Evolutionary conservation across 176 grass and related monocot genomes (phyloP).

Genomic region (Metroxylon sagu): DNA sequence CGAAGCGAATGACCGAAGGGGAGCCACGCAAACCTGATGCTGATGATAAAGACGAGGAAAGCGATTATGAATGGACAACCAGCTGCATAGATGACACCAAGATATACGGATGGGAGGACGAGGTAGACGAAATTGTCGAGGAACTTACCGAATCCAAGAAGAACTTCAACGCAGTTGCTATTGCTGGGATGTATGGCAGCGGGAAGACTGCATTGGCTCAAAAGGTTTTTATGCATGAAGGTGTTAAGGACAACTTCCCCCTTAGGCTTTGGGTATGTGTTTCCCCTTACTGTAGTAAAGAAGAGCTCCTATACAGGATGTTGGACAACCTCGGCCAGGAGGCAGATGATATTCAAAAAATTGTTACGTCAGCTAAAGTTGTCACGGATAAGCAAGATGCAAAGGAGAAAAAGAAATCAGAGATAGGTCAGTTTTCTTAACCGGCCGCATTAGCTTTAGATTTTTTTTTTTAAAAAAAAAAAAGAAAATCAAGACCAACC

Average conservation of each 20-base stretch:
- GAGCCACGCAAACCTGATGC: too few relatives aligned
- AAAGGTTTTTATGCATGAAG: constrained; percentile 44
- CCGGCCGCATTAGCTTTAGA: too few relatives aligned
- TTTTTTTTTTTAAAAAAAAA: too few relatives aligned
- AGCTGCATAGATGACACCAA: constrained; percentile 38
- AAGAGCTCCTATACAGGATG: constrained; percentile 44
- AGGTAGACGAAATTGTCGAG: not conserved
- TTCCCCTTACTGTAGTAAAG: constrained; percentile 18
- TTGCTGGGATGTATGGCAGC: constrained; percentile 36
- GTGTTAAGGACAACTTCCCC: constrained; percentile 43
- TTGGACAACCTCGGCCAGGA: constrained; percentile 57
- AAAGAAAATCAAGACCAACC: not conserved
- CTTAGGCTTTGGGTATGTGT: constrained; percentile 47
- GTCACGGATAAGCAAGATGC: too few relatives aligned
- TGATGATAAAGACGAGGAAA: too few relatives aligned
- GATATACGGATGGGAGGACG: constrained; percentile 23
- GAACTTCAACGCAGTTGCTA: constrained; percentile 28
- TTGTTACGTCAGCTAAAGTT: not conserved
- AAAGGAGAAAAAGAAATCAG: too few relatives aligned
- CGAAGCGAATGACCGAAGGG: too few relatives aligned
- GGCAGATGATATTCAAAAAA: constrained; percentile 17
- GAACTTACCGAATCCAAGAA: accelerated
- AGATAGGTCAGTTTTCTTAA: too few relatives aligned
- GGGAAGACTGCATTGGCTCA: constrained; percentile 50
- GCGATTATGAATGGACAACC: constrained; percentile 34